phyloP scores from a whole-genome alignment of 2,329 filamentous ascomycete species.

The Fusarium sublunatum region DNA sequence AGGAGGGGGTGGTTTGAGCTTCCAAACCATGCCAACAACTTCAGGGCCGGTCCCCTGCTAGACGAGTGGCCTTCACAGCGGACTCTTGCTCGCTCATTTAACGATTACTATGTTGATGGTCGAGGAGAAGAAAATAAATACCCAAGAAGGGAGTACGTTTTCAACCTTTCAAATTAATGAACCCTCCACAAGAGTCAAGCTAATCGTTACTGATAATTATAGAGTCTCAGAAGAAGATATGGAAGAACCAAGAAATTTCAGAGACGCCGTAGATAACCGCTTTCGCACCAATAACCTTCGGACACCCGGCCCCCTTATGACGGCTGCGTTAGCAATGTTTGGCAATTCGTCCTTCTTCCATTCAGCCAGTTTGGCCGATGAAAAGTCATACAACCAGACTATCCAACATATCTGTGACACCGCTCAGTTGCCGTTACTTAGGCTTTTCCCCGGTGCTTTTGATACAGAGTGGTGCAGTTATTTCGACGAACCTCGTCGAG shows the following conservation, averaged over 20 bases:
- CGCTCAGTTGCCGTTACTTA: not conserved
- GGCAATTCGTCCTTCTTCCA: conserved; percentile 19
- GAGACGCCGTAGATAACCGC: not conserved
- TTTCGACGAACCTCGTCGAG: too few relatives aligned
- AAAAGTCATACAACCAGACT: not conserved
- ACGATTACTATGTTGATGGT: not conserved
- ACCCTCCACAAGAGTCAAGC: not conserved
- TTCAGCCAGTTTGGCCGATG: not conserved
- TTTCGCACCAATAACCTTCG: not conserved
- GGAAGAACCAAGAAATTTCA: too few relatives aligned
- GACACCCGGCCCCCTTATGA: conserved; percentile 24
- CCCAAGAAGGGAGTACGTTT: not conserved
- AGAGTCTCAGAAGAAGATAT: not conserved
- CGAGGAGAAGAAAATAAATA: not conserved
- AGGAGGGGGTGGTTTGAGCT: conserved; percentile 34
- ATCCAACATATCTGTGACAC: conserved; percentile 1
- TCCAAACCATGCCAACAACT: conserved; percentile 12
- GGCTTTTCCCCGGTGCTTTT: not conserved
- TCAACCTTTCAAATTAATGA: not conserved
- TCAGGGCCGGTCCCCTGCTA: not conserved
- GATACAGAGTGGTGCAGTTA: not conserved
- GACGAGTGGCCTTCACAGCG: conserved; percentile 7
- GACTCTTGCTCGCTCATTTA: not conserved
- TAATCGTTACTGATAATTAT: not conserved
- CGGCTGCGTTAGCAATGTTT: conserved; percentile 20